Base-by-base conservation (phyloP, 1,284 basidiomycete genomes). In the Naganishia cerealis region DNA sequence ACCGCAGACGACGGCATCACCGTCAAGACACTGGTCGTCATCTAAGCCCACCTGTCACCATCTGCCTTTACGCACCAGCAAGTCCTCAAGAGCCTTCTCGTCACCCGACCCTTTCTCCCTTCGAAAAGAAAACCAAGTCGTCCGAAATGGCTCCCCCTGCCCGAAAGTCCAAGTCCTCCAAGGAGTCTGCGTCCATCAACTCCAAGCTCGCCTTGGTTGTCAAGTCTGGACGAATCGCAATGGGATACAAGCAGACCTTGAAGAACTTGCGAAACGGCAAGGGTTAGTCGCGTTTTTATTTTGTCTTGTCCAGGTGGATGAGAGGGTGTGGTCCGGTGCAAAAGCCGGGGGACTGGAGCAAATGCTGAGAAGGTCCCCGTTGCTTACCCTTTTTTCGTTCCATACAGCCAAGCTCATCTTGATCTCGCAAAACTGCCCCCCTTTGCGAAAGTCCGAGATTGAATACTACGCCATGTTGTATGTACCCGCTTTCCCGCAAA, bases 401-500 rank as follows among this genome's bases (percentile, higher is more conserved):
- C 26, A 42, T 57, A 81, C 75, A 96, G 96, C 95, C 82, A 99
- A 98, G 85, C 92, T 99, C 77, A 90, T 99, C 78, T 85, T 99
- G 81, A 98, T 99, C 81, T 94, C 95, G 78, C 94, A 93, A 77
- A 99, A 99, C 86, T 97, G 94, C 84, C 96, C 95, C 70, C 96
- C 96, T 72, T 88, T 99, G 74, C 92, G 96, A 83, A 97, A 97
- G 84, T 97, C 94, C 70, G 96, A 99, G 87, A 87, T 99, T 72
- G 96, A 99, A 86, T 99, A 99, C 87, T 99, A 99, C 82, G 96
- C 96, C 84, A 99, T 99, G 95, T 87, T 99, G 77, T 84, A 73
- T 73, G 77, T 79, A n/a, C 8, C 39, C 10, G 0, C 39, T 16
- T 42, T 7, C 16, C n/a, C 43, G 16, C 29, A 50, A n/a, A 8